A percentile compares a stretch with the other conserved stretches of the same genome.
Evolutionary conservation across 225 moss, liverwort and hornwort genomes (phyloP).

Genomic region (Ulota crispa): DNA sequence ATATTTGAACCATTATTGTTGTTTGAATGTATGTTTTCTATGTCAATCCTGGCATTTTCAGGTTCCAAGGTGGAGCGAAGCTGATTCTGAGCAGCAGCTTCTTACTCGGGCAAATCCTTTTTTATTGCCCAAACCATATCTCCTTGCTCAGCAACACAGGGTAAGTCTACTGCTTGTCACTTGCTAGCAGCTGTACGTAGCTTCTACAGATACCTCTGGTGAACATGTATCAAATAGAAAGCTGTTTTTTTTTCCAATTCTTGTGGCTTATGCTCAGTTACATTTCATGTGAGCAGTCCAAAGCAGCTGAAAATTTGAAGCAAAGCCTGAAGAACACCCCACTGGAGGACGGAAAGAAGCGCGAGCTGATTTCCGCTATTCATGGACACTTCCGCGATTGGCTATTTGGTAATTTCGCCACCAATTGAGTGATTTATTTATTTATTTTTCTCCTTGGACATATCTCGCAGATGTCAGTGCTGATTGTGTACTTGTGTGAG

Average conservation of each 20-base stretch:
- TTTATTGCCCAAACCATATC: constrained; percentile 77
- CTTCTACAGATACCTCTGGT: background rate
- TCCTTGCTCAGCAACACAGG: constrained; percentile 86
- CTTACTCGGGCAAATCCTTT: constrained; percentile 85
- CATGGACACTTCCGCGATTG: constrained; percentile 92
- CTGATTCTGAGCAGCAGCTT: constrained; percentile 73
- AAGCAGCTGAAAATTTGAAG: constrained; percentile 89
- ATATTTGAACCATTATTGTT: background rate
- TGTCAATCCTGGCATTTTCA: constrained; percentile 32
- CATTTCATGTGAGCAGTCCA: constrained; percentile 51
- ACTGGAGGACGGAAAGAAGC: constrained; percentile 81
- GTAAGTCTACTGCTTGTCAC: constrained; percentile 39
- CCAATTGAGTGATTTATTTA: background rate
- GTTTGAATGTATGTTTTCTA: background rate
- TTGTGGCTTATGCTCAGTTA: background rate
- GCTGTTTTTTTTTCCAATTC: background rate
- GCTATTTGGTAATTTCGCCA: constrained; percentile 66
- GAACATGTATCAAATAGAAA: background rate
- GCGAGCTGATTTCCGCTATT: constrained; percentile 74
- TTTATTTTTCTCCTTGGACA: background rate
- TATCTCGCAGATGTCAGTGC: background rate
- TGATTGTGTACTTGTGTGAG: constrained; percentile 24
- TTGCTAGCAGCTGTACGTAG: background rate
- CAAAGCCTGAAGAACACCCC: constrained; percentile 70
- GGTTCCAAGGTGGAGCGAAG: constrained; percentile 86